Conservation (phyloP, 2,329 filamentous ascomycete species). For the Exophiala dermatitidis region DNA sequence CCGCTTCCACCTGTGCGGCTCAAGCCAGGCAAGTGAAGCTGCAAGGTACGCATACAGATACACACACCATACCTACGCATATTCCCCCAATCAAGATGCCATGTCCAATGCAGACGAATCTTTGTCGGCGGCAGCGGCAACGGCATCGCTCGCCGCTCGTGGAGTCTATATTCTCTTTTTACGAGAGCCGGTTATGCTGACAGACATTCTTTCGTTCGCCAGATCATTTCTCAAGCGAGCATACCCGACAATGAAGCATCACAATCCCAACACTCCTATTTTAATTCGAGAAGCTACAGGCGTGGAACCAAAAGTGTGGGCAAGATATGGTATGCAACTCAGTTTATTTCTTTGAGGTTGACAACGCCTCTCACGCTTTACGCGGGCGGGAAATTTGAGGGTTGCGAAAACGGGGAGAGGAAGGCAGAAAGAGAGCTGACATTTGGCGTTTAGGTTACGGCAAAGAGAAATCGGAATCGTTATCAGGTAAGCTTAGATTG, state of each 20-base stretch:
- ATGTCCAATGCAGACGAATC: neutral
- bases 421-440: slow-evolving; percentile 9
- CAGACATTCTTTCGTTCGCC: neutral
- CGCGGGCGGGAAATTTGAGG: no score
- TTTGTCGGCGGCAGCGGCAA: neutral
- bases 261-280: slow-evolving; percentile 90
- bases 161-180: no score
- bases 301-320: slow-evolving; percentile 77
- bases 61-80: neutral
- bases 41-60: slow-evolving; percentile 61
- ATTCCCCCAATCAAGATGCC: slow-evolving; percentile 15
- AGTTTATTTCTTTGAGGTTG: no score
- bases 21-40: slow-evolving; percentile 79
- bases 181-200: neutral
- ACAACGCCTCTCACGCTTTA: no score
- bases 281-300: slow-evolving; percentile 86
- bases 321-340: slow-evolving; percentile 69
- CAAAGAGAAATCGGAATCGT: slow-evolving; percentile 57
- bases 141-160: no score
- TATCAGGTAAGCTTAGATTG: slow-evolving; percentile 46
- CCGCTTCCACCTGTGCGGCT: slow-evolving; percentile 95
- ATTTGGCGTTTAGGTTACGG: slow-evolving; percentile 50
- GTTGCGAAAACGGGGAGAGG: no score
- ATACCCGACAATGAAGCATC: slow-evolving; percentile 99
- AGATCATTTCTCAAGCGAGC: slow-evolving; percentile 85